Evolutionary conservation across 371 early-diverging fungal genomes (phyloP), one percentile per base, ranked within the genome.

Genomic region (Dichotomocladium elegans): DNA sequence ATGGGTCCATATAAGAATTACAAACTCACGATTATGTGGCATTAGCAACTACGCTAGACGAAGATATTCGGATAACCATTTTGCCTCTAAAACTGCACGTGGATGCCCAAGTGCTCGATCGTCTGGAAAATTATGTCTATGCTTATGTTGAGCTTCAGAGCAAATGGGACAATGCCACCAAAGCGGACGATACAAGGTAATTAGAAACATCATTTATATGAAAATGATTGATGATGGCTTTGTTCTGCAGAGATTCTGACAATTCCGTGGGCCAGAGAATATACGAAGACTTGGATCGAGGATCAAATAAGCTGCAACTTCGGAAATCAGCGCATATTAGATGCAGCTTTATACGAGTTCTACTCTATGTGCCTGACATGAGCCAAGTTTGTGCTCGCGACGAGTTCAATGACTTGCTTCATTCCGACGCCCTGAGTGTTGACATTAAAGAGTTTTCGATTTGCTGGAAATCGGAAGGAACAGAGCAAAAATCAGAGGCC

Each of bases 51-150:
- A 51, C 60, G 1, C 58, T 64, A 34, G 64, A 71, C 7, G 65
- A 68, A 25, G 81, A 82, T 30, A 64, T 72, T 1, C 59, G 60
- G 9, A 63, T 81, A 2, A 79, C 80, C 14, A 60, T 82, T 9
- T 68, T 76, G 42, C 72, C 85, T 3, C 57, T 81, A 15, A 74
- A 71, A 26, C 22, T 82, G 10, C 66, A 72, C 27, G 8, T 85
- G 12, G 81, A 85, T 59, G 56, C 80, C 0, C 61, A 66, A 43
- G 73, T 76, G 9, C 49, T 68, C 3, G 69, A 78, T 52, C 47
- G 85, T 30, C 53, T 82, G 25, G 81, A 81, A 28, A 68, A 57
- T 30, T 77, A 70, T 42, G 53, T 80, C 14, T 21, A 67, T 44
- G 70, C 66, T 15, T 21, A 79, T 1, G 53, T 67, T 30, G 22